Base-by-base conservation (phyloP, 164 flowering plant genomes). In the Vitis rotundifolia region DNA sequence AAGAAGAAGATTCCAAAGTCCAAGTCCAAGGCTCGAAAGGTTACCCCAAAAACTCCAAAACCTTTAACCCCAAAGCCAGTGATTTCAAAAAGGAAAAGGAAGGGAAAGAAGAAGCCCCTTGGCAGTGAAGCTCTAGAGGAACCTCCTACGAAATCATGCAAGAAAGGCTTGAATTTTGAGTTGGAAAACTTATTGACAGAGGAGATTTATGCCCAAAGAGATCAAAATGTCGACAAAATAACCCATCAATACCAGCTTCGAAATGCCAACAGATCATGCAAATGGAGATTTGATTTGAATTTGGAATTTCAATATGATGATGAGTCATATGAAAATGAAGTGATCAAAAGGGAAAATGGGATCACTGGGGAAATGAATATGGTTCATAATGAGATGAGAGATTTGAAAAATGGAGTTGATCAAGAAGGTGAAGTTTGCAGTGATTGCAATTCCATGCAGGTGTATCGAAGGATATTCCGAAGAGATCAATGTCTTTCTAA, bases 31-130 rank as follows among this genome's bases (percentile, higher is more conserved):
- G 11, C 65, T 26, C 51, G 58, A 29, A 28, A 63, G 15, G 44
- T 37, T 37, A 37, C 44, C 44, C 8, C 66, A 0, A 26, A n/a
- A 63, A 67, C 60, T 9, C 69, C 60, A 64, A 48, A 16, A 53
- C 68, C 37, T 19, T 49, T 22, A 56, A 48, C 61, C 22, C 55
- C 44, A 26, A 62, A 48, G 15, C 59, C 64, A 0, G 59, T 2
- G 44, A 67, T 10, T 55, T 15, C 1, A 13, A 15, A 7, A 72
- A 72, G 66, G 52, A 29, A 19, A 66, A 66, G 64, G 59, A 65
- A 56, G 63, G 26, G 5, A 29, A 61, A 50, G 58, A 18, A 18
- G 8, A 31, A 18, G 11, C 37, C 12, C 26, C 49, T 2, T n/a
- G 18, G 8, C 26, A 19, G 10, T 15, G 61, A 58, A 58, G 61